Base-by-base conservation (phyloP, 331 rosid genomes). In the Erythrophleum ivorense region DNA sequence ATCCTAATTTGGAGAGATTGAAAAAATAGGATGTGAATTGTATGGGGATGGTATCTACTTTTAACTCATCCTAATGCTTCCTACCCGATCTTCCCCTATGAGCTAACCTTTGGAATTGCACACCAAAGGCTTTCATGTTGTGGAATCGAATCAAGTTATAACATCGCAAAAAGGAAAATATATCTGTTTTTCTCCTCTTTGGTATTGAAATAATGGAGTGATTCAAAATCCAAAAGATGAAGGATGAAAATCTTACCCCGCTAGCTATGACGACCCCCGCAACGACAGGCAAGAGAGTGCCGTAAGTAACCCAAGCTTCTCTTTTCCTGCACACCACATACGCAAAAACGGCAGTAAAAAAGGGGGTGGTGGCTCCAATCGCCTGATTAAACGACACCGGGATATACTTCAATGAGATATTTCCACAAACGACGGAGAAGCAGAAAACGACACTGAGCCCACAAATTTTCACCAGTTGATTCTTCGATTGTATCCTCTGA, bases 371-470 rank as follows among this genome's bases (percentile, higher is more conserved):
- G 8, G 97, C 94, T 0, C 95, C 94, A 11, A 92, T 65, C 3
- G 97, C 94, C 78, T 92, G 97, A 70, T 92, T 92, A 73, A 92
- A 92, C 68, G 95, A 91, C 73, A 92, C 97, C 0, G 97, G 92
- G 1, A 92, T 85, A 58, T 86, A 92, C 54, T 86, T 87, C 6
- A 92, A 86, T 1, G 97, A 92, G 54, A 91, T 69, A 64, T 90
- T 92, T 5, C 95, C 97, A 8, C 91, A 91, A 18, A 91, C 95
- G 15, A 92, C 94, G 3, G 95, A 92, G 76, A 92, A 86, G 67
- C 94, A 88, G 85, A 92, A 92, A 58, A 91, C 88, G 49, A 91
- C 73, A 45, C 92, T 82, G 36, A 92, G 86, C 0, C 77, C 87
- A 2, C 87, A 80, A 79, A 92, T 88, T 76, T 89, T 89, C 45